Conservation (phyloP, 331 rosid species). For the Quercus phellos region DNA sequence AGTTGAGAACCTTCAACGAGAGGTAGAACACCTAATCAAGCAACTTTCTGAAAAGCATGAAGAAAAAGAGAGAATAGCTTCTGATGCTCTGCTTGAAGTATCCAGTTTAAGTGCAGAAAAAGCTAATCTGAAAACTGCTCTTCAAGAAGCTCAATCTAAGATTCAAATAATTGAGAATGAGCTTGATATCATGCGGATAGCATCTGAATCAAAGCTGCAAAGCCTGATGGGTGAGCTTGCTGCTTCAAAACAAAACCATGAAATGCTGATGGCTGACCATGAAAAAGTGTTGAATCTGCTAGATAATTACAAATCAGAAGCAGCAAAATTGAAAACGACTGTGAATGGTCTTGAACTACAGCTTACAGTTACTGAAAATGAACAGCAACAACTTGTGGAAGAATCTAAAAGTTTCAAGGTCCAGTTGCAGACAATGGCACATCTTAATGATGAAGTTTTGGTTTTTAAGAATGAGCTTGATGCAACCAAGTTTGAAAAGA, state of each 20-base stretch:
- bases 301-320: slow-evolving; percentile 46
- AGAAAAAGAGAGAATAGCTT: slow-evolving; percentile 48
- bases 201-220: slow-evolving; percentile 47
- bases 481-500: slow-evolving; percentile 49
- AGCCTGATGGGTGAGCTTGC: slow-evolving; percentile 43
- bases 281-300: slow-evolving; percentile 50
- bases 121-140: slow-evolving; percentile 42
- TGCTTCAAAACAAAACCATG: slow-evolving; percentile 39
- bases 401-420: slow-evolving; percentile 33
- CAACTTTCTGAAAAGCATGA: slow-evolving; percentile 30
- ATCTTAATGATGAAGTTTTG: slow-evolving; percentile 43
- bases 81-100: slow-evolving; percentile 49
- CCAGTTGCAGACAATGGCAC: slow-evolving; percentile 40
- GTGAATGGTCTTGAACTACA: slow-evolving; percentile 34
- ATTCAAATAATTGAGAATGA: slow-evolving; percentile 36
- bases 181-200: slow-evolving; percentile 31
- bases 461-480: slow-evolving; percentile 45
- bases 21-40: slow-evolving; percentile 43
- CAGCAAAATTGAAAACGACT: slow-evolving; percentile 25
- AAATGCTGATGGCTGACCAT: slow-evolving; percentile 39
- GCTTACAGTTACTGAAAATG: slow-evolving; percentile 39
- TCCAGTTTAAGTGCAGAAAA: slow-evolving; percentile 43
- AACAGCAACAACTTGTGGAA: slow-evolving; percentile 31
- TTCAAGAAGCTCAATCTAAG: slow-evolving; percentile 44
- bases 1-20: slow-evolving; percentile 59